These are phyloP conservation scores for Phytophthora rubi DNA, from an alignment of 352 stramenopile genomes.

Conservation along the genomic window DNA sequence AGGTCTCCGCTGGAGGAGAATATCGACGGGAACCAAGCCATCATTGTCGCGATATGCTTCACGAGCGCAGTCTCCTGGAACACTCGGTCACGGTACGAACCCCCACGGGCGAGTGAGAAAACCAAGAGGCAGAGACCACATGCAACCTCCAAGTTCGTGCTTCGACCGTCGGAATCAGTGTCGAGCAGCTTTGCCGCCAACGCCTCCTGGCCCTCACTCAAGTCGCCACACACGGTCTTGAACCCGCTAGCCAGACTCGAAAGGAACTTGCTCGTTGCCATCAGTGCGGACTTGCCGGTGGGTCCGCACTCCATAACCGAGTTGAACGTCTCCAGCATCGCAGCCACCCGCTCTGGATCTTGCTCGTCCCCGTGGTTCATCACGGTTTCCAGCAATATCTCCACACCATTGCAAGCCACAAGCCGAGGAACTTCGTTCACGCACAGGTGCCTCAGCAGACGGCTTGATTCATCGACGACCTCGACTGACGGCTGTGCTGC, in stretches of 20 bases:
- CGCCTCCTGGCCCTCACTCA: slow-evolving; percentile 24
- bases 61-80: slow-evolving; percentile 42
- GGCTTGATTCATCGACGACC: slow-evolving; percentile 45
- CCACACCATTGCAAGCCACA: slow-evolving; percentile 66
- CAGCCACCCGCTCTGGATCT: slow-evolving; percentile 37
- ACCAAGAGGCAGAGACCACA: slow-evolving; percentile 63
- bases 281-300: slow-evolving; percentile 53
- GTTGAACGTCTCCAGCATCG: slow-evolving; percentile 72
- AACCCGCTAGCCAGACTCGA: slow-evolving; percentile 49
- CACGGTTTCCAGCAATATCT: slow-evolving; percentile 57
- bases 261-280: slow-evolving; percentile 55
- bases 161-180: slow-evolving; percentile 25
- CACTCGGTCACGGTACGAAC: slow-evolving; percentile 52
- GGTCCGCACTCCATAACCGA: slow-evolving; percentile 57
- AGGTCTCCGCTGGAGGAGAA: slow-evolving; percentile 34
- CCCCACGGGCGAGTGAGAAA: slow-evolving; percentile 47
- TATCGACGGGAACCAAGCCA: slow-evolving; percentile 57
- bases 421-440: slow-evolving; percentile 69
- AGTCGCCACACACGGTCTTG: slow-evolving; percentile 26
- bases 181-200: slow-evolving; percentile 28
- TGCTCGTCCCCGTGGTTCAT: slow-evolving; percentile 28
- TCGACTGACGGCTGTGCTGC: slow-evolving; percentile 25
- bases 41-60: slow-evolving; percentile 37
- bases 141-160: slow-evolving; percentile 51
- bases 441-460: slow-evolving; percentile 63